Evolutionary conservation across 176 grass and related monocot genomes (phyloP).

Genomic region (Microstegium vimineum): DNA sequence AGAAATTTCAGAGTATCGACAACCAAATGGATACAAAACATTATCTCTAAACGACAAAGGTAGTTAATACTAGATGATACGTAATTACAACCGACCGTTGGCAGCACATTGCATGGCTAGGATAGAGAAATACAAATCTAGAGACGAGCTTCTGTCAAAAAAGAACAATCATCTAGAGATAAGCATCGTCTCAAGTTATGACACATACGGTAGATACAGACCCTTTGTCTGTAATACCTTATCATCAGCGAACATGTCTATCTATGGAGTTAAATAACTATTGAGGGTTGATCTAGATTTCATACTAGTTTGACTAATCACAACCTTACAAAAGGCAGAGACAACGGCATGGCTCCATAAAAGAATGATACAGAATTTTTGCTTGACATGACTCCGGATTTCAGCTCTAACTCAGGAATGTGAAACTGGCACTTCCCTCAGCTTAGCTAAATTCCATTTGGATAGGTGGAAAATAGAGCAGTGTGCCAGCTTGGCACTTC

Average conservation of each 20-base stretch:
- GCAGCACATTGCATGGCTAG: constrained; percentile 1
- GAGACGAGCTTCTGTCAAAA: background rate
- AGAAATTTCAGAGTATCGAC: constrained; percentile 27
- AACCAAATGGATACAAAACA: constrained; percentile 30
- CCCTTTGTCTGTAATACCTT: constrained; percentile 25
- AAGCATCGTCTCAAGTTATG: background rate
- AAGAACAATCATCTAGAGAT: background rate
- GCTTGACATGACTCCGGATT: background rate
- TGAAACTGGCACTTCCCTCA: background rate
- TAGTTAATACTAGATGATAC: constrained; percentile 21
- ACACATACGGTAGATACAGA: background rate
- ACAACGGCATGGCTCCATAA: constrained; percentile 22
- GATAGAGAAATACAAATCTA: constrained; percentile 12
- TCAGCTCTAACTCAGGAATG: background rate
- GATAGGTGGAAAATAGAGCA: background rate
- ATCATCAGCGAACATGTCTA: constrained; percentile 14
- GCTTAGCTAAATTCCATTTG: background rate
- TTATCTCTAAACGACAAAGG: constrained; percentile 34
- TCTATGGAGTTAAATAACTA: constrained; percentile 24
- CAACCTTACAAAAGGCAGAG: constrained; percentile 39
- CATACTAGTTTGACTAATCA: constrained; percentile 33
- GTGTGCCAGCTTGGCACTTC: background rate
- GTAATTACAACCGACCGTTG: background rate
- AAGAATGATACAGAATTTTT: constrained; percentile 12
- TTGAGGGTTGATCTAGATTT: constrained; percentile 24